phyloP scores from a whole-genome alignment of 345 rosid genomes.

The Salix exigua region DNA sequence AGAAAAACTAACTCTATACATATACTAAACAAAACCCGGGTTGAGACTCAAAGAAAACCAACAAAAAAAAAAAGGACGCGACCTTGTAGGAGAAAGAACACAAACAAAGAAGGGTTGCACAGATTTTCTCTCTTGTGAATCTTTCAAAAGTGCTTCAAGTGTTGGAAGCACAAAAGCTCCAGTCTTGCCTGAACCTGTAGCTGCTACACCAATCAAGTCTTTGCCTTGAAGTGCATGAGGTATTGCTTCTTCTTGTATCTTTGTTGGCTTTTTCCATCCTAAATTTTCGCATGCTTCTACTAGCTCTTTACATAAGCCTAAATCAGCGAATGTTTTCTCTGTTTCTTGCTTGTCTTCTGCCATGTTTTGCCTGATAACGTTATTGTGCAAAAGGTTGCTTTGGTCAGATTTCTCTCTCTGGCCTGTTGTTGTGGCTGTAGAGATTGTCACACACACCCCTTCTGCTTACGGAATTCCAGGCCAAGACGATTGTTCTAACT shows the following conservation, averaged over 20 bases:
- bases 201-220: slow-evolving; percentile 90
- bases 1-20: too few relatives aligned
- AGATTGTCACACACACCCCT: too few relatives aligned
- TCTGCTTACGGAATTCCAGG: too few relatives aligned
- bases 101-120: slow-evolving; percentile 81
- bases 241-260: slow-evolving; percentile 79
- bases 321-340: slow-evolving; percentile 57
- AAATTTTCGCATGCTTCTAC: slow-evolving; percentile 65
- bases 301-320: slow-evolving; percentile 69
- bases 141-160: slow-evolving; percentile 65
- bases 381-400: too few relatives aligned
- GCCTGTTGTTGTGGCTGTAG: too few relatives aligned
- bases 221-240: slow-evolving; percentile 89
- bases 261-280: slow-evolving; percentile 75
- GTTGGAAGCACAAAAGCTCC: slow-evolving; percentile 97
- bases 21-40: too few relatives aligned
- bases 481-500: too few relatives aligned
- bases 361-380: background rate
- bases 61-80: background rate
- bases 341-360: slow-evolving; percentile 50
- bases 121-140: slow-evolving; percentile 41
- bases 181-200: slow-evolving; percentile 92
- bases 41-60: background rate
- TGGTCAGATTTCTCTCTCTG: too few relatives aligned
- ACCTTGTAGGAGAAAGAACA: slow-evolving; percentile 94